phyloP scores from a whole-genome alignment of 1,139 yeast species.

The Suhomyces wounanorum region DNA sequence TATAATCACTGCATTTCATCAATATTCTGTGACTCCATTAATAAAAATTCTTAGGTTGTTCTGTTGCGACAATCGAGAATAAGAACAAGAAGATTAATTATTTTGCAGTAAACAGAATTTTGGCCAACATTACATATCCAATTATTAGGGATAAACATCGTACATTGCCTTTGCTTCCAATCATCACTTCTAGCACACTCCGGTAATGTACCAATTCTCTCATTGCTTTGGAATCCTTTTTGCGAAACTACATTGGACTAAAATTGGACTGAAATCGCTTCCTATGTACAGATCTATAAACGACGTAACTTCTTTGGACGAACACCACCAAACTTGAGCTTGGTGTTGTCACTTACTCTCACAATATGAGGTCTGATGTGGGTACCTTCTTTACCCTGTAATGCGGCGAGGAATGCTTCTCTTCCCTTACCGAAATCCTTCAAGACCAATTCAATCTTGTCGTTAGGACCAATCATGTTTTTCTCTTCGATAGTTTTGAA shows the following conservation, averaged over 20 bases:
- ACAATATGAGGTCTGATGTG: conserved; percentile 62
- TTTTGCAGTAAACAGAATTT: no score
- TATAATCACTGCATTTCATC: no score
- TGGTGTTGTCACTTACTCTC: conserved; percentile 75
- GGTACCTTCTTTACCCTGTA: conserved; percentile 87
- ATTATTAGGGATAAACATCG: no score
- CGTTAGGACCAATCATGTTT: conserved; percentile 50
- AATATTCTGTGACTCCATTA: no score
- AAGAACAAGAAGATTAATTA: no score
- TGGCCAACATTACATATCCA: no score
- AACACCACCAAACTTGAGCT: conserved; percentile 89
- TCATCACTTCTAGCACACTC: no score
- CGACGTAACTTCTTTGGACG: conserved; percentile 85
- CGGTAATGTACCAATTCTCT: no score
- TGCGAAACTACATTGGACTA: background rate
- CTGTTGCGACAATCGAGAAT: no score
- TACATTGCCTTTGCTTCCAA: no score
- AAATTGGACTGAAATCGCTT: background rate
- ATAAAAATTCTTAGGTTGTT: no score
- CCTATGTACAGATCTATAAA: conserved; percentile 29
- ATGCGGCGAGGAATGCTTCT: conserved; percentile 80
- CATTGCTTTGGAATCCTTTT: no score
- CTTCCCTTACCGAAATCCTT: conserved; percentile 89
- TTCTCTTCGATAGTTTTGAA: conserved; percentile 70
- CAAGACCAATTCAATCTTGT: conserved; percentile 69